Evolutionary conservation across 2,329 filamentous ascomycete species (phyloP), one percentile per base, ranked within the genome.

Genomic region (Diaporthe nobilis): DNA sequence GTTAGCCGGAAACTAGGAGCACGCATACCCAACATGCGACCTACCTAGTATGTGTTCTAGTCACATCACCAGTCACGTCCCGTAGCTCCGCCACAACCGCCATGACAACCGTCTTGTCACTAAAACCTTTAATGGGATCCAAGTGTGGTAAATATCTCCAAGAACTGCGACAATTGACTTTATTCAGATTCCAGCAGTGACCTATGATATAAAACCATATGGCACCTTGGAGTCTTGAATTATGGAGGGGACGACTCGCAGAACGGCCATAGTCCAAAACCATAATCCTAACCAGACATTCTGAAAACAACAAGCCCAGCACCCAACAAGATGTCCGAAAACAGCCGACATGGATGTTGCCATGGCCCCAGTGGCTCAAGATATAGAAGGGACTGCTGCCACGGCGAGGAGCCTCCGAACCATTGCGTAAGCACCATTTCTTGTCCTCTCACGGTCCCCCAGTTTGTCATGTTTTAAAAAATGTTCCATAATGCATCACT

Each of bases 351-450:
- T 49, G 44, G n/a, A 51, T 67, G 61, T n/a, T 67, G 42, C 20
- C 61, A 37, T 31, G 44, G 61, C 5, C 31, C n/a, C 10, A 51
- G 42, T 9, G 61, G 44, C 61, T 51, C 61, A 37, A 67, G 9
- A 34, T 49, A 34, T n/a, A 28, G 61, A 37, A 67, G 42, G n/a
- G 44, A 67, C 61, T 67, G 61, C 61, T 67, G 61, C 28, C 61
- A 67, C 12, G 61, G 61, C 25, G 20, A 51, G 20, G 10, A 67
- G 2, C 61, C 57, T 10, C 57, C 57, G 6, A 42, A 60, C 34
- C 20, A 67, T 4, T 67, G 61, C 42, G 37, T 39, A 39, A 39
- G 37, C 37, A 39, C 37, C 37, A 4, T 39, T 39, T 39, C 37
- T 39, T 39, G 37, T 13, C 37, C 37, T 39, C 37, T 39, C 37